These are phyloP conservation scores for Avena eriantha DNA, from an alignment of 176 grass and related monocot species.

Conservation along the genomic window DNA sequence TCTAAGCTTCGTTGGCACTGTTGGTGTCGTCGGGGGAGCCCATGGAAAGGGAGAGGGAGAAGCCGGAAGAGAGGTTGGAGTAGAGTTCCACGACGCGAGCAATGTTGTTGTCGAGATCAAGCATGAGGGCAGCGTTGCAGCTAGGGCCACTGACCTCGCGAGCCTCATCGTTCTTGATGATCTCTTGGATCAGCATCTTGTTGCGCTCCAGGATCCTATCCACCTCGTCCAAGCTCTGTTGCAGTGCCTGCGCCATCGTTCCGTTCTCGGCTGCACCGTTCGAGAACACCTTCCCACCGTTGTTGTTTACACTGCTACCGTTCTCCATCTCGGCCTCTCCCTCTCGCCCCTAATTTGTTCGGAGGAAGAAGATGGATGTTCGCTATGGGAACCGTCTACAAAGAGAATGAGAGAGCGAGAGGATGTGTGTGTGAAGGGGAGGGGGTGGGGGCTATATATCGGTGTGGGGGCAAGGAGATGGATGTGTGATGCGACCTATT, in stretches of 20 bases:
- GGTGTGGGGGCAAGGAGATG: too few species aligned
- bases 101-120: conserved; percentile 68
- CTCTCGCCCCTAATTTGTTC: neutral
- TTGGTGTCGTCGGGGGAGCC: neutral
- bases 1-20: neutral
- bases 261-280: neutral
- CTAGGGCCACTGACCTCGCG: conserved; percentile 51
- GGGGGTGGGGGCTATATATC: too few species aligned
- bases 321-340: conserved; percentile 19
- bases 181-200: conserved; percentile 64
- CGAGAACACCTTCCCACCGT: neutral
- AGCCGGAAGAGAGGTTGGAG: conserved; percentile 55
- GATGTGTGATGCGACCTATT: too few species aligned
- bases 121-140: conserved; percentile 60
- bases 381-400: too few species aligned
- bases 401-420: too few species aligned
- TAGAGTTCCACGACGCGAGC: conserved; percentile 59
- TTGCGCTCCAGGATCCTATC: conserved; percentile 65
- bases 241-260: conserved; percentile 34
- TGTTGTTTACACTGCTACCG: neutral
- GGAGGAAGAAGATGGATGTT: neutral
- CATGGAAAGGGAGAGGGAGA: conserved; percentile 39
- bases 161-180: conserved; percentile 65
- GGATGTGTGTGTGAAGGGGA: too few species aligned
- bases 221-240: conserved; percentile 51